phyloP scores from a whole-genome alignment of 257 asterid genomes.

The Jacaranda mimosifolia region DNA sequence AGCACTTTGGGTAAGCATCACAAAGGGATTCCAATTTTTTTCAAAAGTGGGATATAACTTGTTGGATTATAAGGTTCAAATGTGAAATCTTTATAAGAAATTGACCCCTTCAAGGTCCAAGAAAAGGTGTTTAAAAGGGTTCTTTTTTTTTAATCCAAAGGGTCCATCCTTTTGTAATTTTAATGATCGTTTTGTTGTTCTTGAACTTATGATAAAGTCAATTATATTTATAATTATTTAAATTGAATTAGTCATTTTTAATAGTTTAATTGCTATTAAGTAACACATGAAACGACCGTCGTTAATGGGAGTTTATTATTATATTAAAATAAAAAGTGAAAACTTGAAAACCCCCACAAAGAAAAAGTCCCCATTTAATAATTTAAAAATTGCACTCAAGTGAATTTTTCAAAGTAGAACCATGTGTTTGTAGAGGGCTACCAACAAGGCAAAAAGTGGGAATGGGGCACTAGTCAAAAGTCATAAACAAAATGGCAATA shows the following conservation, averaged over 20 bases:
- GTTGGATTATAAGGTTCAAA: neutral
- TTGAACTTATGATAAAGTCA: neutral
- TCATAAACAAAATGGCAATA: constrained; percentile 3
- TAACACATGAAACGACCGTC: neutral
- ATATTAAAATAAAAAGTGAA: neutral
- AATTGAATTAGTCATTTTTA: neutral
- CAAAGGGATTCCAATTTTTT: neutral
- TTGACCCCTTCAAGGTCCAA: constrained; percentile 27
- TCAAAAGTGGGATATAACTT: constrained; percentile 18
- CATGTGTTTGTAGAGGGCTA: constrained; percentile 26
- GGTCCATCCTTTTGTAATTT: neutral
- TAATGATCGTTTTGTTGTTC: neutral
- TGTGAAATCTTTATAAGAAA: neutral
- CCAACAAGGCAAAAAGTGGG: constrained; percentile 14
- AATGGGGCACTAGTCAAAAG: constrained; percentile 9
- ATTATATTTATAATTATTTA: neutral
- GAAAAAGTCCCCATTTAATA: neutral
- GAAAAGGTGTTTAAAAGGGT: constrained; percentile 6
- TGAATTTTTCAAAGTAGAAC: neutral
- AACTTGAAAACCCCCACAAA: neutral
- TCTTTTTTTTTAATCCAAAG: neutral
- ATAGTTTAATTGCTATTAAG: neutral
- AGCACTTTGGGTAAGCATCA: constrained; percentile 44
- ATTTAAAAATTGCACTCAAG: neutral
- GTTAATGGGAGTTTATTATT: neutral